Evolutionary conservation across 75 land plant species (phyloP), one percentile per base, ranked within the genome.

Genomic region (Pseudotsuga menziesii): DNA sequence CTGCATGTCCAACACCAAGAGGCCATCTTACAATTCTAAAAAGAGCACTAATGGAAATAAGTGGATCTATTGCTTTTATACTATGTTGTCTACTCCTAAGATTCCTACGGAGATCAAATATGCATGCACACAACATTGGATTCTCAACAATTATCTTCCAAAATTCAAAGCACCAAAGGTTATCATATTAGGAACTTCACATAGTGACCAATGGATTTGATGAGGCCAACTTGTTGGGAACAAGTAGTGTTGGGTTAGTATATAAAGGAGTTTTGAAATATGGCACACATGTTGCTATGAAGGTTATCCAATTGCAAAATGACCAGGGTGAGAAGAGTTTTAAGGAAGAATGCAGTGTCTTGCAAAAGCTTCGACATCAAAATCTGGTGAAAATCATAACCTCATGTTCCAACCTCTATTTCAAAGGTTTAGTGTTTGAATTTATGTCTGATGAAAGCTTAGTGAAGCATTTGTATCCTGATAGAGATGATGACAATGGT

Each of bases 321-420:
- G 78, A 81, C 57, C 61, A 78, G 7, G 73, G 85, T 26, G 58
- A 76, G 26, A 83, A 61, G 36, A 81, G 85, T 58, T 83, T 83
- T 48, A 78, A 58, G 16, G 71, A 61, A 15, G 84, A 83, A 72
- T 82, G 84, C 17, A 80, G 52, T 14, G 79, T 81, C 44, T 57
- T 83, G 69, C 73, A 66, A 16, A 75, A 83, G 55, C 78, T 81
- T 62, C 56, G 78, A 61, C 85, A 83, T 69, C 78, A 84, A 19
- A 77, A 83, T 82, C 59, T 83, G 48, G 80, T 75, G 44, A 71
- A 58, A 35, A n/a, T 81, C 36, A 29, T 83, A 35, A 63, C 78
- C 22, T 81, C 77, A 36, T 83, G 85, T 69, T 75, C 80, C 11
- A n/a, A 35, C 22, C 64, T 25, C 8, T 13, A 61, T 2, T 76